Base-by-base conservation (phyloP, 2,329 filamentous ascomycete genomes). In the Zymoseptoria brevis region DNA sequence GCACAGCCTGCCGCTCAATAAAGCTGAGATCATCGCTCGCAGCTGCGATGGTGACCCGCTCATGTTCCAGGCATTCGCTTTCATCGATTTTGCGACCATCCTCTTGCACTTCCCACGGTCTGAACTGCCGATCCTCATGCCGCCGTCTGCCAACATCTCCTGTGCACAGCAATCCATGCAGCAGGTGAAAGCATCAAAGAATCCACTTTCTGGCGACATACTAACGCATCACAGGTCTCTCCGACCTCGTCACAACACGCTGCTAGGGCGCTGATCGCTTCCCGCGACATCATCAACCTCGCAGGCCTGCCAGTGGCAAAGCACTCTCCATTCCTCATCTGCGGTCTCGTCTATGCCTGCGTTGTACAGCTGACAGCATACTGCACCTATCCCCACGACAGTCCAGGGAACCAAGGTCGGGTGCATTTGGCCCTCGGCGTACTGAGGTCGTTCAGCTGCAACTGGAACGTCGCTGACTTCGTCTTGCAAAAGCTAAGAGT, bases 11-110 rank as follows among this genome's bases (percentile, higher is more conserved):
- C 91, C 92, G 0, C 78, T 81, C 16, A 80, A 80, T 13, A 95
- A 95, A 75, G 80, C 80, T 57, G 83, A 89, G 61, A 80, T 89
- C 16, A 77, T 95, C 56, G 82, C 84, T 60, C 81, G 83, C 62
- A 83, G 87, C 66, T 87, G 89, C 30, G 81, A 84, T 56, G 79
- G 92, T 9, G 92, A 96, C 71, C 90, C 96, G 74, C 87, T 96
- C 82, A 86, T 96, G 74, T 96, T 96, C 75, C 90, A 95, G 72
- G 91, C 89, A 0, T 87, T 89, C 63, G 93, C 95, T 84, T 89
- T 96, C 67, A 79, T 82, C 56, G 77, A 83, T 57, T 68, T 61
- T 81, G 79, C 80, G 8, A 76, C 86, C 0, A 89, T 94, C 67
- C 83, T 91, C 64, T 81, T 94, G 19, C 89, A 94, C 70, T 87